phyloP scores from a whole-genome alignment of 2,329 filamentous ascomycete genomes.

The Tolypocladium cylindrosporum region DNA sequence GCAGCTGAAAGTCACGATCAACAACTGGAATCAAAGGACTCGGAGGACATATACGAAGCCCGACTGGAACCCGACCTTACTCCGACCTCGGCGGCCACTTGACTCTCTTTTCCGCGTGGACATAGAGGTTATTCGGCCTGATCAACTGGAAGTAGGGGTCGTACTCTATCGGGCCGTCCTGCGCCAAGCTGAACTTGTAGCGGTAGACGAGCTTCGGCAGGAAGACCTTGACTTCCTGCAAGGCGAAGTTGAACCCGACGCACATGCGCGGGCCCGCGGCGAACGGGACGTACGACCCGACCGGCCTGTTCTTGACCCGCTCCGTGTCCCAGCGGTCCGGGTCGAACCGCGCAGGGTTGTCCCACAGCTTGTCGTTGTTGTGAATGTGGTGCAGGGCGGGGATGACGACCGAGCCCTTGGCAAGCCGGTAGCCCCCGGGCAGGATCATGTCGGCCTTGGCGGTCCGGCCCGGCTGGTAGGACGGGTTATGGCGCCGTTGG shows the following conservation, averaged over 20 bases:
- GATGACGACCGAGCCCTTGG: constrained; percentile 41
- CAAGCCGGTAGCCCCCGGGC: constrained; percentile 47
- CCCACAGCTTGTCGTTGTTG: constrained; percentile 46
- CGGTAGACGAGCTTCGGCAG: constrained; percentile 47
- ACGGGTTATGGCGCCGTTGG: constrained; percentile 49
- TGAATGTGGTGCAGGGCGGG: constrained; percentile 40
- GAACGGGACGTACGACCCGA: constrained; percentile 47
- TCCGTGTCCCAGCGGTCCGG: constrained; percentile 50
- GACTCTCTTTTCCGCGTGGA: constrained; percentile 31
- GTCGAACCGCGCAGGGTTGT: constrained; percentile 46
- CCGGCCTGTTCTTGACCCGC: constrained; percentile 32
- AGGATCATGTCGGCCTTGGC: constrained; percentile 45
- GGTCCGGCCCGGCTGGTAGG: constrained; percentile 50
- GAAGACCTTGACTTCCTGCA: constrained; percentile 51
- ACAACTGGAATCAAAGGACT: no score
- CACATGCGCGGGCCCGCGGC: constrained; percentile 46
- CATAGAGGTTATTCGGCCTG: constrained; percentile 20
- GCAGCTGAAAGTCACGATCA: no score
- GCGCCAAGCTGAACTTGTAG: constrained; percentile 45
- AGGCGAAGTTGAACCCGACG: constrained; percentile 55
- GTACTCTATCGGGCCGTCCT: constrained; percentile 42
- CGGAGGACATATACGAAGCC: background rate
- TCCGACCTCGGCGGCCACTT: constrained; percentile 31
- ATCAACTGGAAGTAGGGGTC: constrained; percentile 51
- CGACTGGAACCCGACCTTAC: background rate